Percentiles rank a stretch among this genome's conserved stretches.
phyloP scores from a whole-genome alignment of 257 asterid species.

The Solanum virginianum region DNA sequence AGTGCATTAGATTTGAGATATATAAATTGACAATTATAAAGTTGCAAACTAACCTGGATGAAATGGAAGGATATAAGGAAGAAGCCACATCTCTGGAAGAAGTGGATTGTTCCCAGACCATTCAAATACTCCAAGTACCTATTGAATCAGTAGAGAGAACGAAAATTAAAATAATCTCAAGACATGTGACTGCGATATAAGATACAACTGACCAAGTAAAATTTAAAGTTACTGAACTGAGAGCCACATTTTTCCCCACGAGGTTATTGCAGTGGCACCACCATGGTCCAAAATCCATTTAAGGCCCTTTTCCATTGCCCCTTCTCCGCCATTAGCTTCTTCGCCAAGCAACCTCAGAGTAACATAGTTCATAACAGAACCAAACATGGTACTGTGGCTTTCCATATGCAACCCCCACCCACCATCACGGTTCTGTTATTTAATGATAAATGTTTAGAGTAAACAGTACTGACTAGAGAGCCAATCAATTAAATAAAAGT shows the following conservation, averaged over 20 bases:
- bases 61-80: slow-evolving; percentile 69
- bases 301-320: slow-evolving; percentile 85
- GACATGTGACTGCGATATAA: not conserved
- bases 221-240: slow-evolving; percentile 36
- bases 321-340: slow-evolving; percentile 80
- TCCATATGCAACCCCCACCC: slow-evolving; percentile 99
- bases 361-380: slow-evolving; percentile 77
- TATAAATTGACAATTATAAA: not conserved
- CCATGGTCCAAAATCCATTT: slow-evolving; percentile 88
- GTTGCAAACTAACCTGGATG: slow-evolving; percentile 66
- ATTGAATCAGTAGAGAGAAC: not conserved
- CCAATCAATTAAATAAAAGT: not conserved
- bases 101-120: slow-evolving; percentile 99
- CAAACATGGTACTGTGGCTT: slow-evolving; percentile 98
- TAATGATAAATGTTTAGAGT: not conserved
- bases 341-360: slow-evolving; percentile 96
- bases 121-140: slow-evolving; percentile 91
- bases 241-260: slow-evolving; percentile 99
- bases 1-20: not conserved
- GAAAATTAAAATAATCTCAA: not conserved
- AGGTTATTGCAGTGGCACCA: slow-evolving; percentile 79
- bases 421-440: slow-evolving; percentile 72
- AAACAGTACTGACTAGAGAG: not conserved
- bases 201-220: not conserved
- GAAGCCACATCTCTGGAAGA: slow-evolving; percentile 96